Conservation (phyloP, 1,284 basidiomycete genomes). For the Athelia psychrophila region DNA sequence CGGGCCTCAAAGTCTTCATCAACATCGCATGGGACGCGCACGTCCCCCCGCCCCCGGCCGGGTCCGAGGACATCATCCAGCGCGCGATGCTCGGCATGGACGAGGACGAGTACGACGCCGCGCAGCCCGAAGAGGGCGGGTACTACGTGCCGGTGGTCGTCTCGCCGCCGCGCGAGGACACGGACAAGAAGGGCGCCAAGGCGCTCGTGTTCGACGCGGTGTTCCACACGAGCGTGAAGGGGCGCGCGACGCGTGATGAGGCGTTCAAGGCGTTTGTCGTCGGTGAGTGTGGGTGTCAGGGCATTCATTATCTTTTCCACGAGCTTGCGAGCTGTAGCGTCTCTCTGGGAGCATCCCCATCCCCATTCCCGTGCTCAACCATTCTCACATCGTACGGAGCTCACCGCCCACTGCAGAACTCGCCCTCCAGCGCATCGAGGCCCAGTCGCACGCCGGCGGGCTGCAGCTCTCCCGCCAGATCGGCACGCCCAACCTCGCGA, state of each 20-base stretch:
- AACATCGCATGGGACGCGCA: conserved; percentile 68
- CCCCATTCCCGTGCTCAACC: neutral
- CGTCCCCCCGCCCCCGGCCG: conserved; percentile 63
- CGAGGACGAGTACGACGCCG: conserved; percentile 29
- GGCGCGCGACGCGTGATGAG: conserved; percentile 52
- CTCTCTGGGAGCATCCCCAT: too few species aligned
- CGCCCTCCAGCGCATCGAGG: conserved; percentile 34
- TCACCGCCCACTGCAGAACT: conserved; percentile 25
- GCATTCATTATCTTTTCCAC: too few species aligned
- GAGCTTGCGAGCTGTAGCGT: too few species aligned
- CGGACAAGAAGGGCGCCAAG: conserved; percentile 63
- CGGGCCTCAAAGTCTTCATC: conserved; percentile 62
- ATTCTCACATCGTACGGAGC: neutral
- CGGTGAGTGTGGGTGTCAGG: too few species aligned
- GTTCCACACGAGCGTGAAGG: conserved; percentile 55
- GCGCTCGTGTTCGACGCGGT: conserved; percentile 71
- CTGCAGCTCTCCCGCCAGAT: conserved; percentile 34
- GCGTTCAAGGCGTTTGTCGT: conserved; percentile 68
- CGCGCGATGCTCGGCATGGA: conserved; percentile 52
- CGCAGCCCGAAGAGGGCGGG: too few species aligned
- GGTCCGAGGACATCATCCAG: conserved; percentile 51
- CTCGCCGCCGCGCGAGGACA: conserved; percentile 57
- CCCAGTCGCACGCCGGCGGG: conserved; percentile 15
- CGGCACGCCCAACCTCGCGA: conserved; percentile 38
- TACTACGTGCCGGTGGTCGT: conserved; percentile 74